phyloP scores from a whole-genome alignment of 1,139 yeast species.

The Geotrichum candidum region DNA sequence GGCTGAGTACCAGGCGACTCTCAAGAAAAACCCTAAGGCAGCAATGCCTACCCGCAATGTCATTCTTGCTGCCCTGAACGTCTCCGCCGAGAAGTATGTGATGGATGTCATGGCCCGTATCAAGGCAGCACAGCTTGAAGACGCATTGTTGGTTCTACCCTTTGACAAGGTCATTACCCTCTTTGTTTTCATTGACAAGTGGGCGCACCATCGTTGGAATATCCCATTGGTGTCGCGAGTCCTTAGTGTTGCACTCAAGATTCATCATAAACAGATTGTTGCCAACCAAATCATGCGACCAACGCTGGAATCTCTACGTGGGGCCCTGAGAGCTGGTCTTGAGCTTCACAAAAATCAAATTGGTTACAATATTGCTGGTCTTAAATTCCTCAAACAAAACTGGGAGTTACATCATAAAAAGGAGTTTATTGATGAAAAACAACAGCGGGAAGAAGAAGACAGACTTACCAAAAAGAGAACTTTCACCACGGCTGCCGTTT shows the following conservation, averaged over 20 bases:
- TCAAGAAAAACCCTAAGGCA: conserved; percentile 41
- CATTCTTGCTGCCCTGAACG: conserved; percentile 60
- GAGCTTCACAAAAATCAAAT: conserved; percentile 50
- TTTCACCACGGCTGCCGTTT: conserved; percentile 33
- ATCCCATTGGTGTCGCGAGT: conserved; percentile 67
- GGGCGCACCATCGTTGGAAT: conserved; percentile 54
- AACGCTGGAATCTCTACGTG: conserved; percentile 34
- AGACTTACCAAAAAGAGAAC: conserved; percentile 63
- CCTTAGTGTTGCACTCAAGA: conserved; percentile 62
- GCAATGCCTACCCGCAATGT: conserved; percentile 67
- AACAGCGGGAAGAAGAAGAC: conserved; percentile 50
- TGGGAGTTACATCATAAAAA: conserved; percentile 74
- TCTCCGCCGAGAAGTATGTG: conserved; percentile 73
- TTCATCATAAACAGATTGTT: conserved; percentile 65
- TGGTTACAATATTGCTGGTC: conserved; percentile 85
- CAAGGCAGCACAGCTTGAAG: conserved; percentile 81
- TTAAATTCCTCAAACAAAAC: conserved; percentile 63
- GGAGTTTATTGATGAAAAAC: conserved; percentile 68
- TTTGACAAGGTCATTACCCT: conserved; percentile 74
- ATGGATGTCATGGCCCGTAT: conserved; percentile 63
- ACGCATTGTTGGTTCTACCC: conserved; percentile 84
- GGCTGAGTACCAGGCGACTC: conserved; percentile 45
- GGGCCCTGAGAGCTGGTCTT: conserved; percentile 41
- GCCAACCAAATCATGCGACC: conserved; percentile 37
- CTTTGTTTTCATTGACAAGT: conserved; percentile 64